phyloP scores from a whole-genome alignment of 305 asterid species.

The Solanum hybrid region DNA sequence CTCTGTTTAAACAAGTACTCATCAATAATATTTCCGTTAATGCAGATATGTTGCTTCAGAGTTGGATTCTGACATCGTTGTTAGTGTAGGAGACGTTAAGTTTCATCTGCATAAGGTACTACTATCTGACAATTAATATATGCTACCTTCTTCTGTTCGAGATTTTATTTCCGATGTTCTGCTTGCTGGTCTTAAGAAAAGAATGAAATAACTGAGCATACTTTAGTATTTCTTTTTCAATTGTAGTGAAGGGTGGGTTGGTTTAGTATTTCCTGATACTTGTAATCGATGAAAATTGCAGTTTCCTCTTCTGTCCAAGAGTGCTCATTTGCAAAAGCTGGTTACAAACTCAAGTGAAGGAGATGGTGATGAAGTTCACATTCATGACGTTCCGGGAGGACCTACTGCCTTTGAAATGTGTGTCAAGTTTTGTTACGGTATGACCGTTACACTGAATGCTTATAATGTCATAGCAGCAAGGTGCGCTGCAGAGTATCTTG shows the following conservation, averaged over 20 bases:
- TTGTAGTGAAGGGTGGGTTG: neutral
- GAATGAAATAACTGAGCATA: neutral
- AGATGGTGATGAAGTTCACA: conserved; percentile 14
- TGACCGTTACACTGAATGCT: neutral
- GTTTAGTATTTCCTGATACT: neutral
- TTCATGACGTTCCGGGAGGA: conserved; percentile 20
- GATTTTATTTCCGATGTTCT: neutral
- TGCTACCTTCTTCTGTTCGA: neutral
- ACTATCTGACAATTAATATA: neutral
- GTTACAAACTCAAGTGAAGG: conserved; percentile 20
- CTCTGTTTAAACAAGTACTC: neutral
- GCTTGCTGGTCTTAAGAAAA: neutral
- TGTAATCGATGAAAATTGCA: conserved; percentile 4
- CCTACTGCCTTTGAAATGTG: neutral
- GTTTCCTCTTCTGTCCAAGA: conserved; percentile 36
- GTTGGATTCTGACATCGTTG: conserved; percentile 7
- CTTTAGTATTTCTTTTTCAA: neutral
- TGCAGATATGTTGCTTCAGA: conserved; percentile 15
- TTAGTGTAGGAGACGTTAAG: neutral
- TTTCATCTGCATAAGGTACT: conserved; percentile 64
- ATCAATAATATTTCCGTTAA: neutral
- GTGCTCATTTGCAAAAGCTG: conserved; percentile 25
- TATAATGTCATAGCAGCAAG: conserved; percentile 15
- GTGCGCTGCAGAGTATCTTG: conserved; percentile 42
- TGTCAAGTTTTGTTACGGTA: neutral